Base-by-base conservation (phyloP, 345 rosid species). In the Gossypium bickii region DNA sequence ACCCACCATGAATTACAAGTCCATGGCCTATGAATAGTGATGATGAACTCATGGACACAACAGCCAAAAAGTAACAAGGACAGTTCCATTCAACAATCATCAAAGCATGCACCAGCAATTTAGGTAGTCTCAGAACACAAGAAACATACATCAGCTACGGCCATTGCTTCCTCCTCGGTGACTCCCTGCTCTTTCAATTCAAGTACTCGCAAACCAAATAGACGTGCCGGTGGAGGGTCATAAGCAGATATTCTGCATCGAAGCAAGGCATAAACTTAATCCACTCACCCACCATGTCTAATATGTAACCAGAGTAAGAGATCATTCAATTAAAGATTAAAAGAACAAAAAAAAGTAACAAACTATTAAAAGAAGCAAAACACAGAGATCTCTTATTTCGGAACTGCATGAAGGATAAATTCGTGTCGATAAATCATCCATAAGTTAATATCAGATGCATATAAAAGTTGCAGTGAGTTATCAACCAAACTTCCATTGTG, bases 141-240 rank as follows among this genome's bases (percentile, higher is more conserved):
- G 56, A 71, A 70, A 79, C 86, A 22, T 82, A 93, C 99, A 82
- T 93, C 89, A 52, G 98, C 97, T 1, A 89, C 76, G 2, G 89
- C 80, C 85, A 90, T 84, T 43, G 98, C 99, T 72, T 89, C 87
- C 75, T 84, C 88, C 80, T 89, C 94, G 2, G 70, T 49, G 74
- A 93, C 89, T 76, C 98, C 99, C 10, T 85, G 85, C 77, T 90
- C 87, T 74, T 86, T 93, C 87, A 95, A 75, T 79, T 90, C 85
- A 77, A 93, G 88, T 55, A 95, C 91, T 16, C 94, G 96, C 69
- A 79, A 76, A 74, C 89, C 96, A 67, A 83, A 93, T 10, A 88
- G 56, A 51, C 94, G 96, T 17, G 97, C 96, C 17, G 91, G 93
- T 77, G 93, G 93, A 5, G 95, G 96, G 24, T 89, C 79, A 76